phyloP scores from a whole-genome alignment of 257 asterid species.

The Salvia rosmarinus region DNA sequence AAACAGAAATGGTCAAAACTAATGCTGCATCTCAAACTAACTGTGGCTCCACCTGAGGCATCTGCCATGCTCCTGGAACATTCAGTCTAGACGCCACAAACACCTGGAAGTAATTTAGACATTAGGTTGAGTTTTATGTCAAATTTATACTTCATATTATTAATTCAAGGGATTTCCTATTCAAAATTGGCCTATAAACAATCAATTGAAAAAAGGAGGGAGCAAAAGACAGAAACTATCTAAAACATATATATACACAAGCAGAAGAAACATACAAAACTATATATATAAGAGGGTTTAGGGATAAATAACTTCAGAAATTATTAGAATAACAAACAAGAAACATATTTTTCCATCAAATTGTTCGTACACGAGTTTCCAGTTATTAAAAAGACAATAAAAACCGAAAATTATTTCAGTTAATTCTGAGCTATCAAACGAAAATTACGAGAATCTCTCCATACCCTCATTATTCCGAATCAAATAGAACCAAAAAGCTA shows the following conservation, averaged over 20 bases:
- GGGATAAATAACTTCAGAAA: background rate
- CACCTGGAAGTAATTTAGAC: constrained; percentile 52
- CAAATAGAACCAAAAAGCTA: constrained; percentile 15
- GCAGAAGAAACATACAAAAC: background rate
- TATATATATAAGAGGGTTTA: background rate
- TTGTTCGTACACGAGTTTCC: constrained; percentile 7
- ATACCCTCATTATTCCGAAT: constrained; percentile 17
- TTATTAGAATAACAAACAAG: constrained; percentile 12
- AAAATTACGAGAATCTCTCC: constrained; percentile 8
- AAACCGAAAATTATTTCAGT: background rate
- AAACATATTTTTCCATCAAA: background rate
- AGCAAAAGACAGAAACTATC: background rate
- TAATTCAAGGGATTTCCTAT: background rate
- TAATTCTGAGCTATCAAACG: background rate
- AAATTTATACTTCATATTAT: background rate
- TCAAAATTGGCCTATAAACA: background rate
- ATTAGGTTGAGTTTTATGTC: constrained; percentile 19
- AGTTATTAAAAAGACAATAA: background rate
- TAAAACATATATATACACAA: background rate
- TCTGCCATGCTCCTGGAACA: constrained; percentile 99
- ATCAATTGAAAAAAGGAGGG: constrained; percentile 12
- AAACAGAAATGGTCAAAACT: background rate
- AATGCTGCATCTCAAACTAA: constrained; percentile 4
- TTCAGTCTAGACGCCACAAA: constrained; percentile 95
- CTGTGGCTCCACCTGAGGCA: constrained; percentile 83